phyloP scores from a whole-genome alignment of 805 yeast species.

The Groenewaldozyma tartarivorans region DNA sequence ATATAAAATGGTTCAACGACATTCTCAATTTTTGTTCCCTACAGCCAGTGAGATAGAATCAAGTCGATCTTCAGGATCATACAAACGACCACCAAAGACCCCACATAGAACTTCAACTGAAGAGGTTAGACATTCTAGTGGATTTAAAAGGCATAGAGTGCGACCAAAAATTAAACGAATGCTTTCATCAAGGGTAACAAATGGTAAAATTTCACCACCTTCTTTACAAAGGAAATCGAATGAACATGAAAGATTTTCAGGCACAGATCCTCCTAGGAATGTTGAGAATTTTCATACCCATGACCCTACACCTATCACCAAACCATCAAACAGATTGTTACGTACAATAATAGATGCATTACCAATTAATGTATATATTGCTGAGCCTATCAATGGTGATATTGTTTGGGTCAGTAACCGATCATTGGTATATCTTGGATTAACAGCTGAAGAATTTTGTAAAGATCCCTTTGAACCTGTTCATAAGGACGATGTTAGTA shows the following conservation, averaged over 20 bases:
- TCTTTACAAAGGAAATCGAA: neutral
- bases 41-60: no score
- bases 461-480: slow-evolving; percentile 15
- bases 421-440: slow-evolving; percentile 24
- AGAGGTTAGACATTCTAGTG: neutral
- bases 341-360: slow-evolving; percentile 26
- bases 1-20: neutral
- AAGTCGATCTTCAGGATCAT: neutral
- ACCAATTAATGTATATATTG: slow-evolving; percentile 27
- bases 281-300: neutral
- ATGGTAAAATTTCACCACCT: neutral
- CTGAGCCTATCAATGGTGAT: slow-evolving; percentile 22
- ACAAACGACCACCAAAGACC: neutral
- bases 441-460: slow-evolving; percentile 20
- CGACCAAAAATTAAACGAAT: slow-evolving; percentile 1
- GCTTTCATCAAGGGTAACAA: slow-evolving; percentile 1
- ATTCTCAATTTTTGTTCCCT: no score
- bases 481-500: slow-evolving; percentile 23
- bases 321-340: slow-evolving; percentile 18
- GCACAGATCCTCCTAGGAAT: neutral
- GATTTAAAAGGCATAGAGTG: neutral
- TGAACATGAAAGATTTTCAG: neutral
- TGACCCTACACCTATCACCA: slow-evolving; percentile 5
- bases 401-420: slow-evolving; percentile 26
- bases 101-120: neutral